Base-by-base conservation (phyloP, 108 stramenopile genomes). In the Seminavis robusta region DNA sequence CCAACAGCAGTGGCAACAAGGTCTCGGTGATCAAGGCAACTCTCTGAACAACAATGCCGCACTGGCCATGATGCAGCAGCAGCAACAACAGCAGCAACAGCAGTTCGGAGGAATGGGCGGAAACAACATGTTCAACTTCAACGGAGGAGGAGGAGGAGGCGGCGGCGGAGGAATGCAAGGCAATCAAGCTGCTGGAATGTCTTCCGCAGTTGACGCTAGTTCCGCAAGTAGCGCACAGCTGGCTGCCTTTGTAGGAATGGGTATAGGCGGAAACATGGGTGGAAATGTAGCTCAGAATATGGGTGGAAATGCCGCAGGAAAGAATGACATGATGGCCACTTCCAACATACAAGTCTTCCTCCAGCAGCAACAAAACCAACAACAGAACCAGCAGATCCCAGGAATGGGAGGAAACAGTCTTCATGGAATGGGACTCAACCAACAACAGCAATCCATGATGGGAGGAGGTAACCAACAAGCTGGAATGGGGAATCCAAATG, bases 331-430 rank as follows among this genome's bases (percentile, higher is more conserved):
- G 9, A 56, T 37, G 17, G 25, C 57, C 11, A 28, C 30, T 27
- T 44, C 29, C 6, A 59, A 59, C 16, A 59, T 59, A 44, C 57
- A 59, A 21, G 45, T 30, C 10, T n/a, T 59, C 4, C 20, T 59
- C n/a, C 57, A 59, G 27, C 57, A 59, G 57, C 57, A 59, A 24
- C 54, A 56, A 25, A 39, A 25, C 34, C 51, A 52, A 56, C 34
- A 56, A 40, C 54, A 56, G 54, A 23, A 39, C 23, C 20, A 25
- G n/a, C 37, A 24, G 38, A 33, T 41, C 8, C 39, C 54, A 10
- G 42, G 42, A 43, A 21, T 16, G 4, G 11, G 10, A 10, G 36
- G 36, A 11, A 43, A 43, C 15, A 16, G 23, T 16, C 17, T 43
- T 16, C 17, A 43, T n/a, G 17, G 36, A 37, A 37, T 13, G 36